Evolutionary conservation across 441 rosid genomes (phyloP).

Genomic region (Brassica hybrid): DNA sequence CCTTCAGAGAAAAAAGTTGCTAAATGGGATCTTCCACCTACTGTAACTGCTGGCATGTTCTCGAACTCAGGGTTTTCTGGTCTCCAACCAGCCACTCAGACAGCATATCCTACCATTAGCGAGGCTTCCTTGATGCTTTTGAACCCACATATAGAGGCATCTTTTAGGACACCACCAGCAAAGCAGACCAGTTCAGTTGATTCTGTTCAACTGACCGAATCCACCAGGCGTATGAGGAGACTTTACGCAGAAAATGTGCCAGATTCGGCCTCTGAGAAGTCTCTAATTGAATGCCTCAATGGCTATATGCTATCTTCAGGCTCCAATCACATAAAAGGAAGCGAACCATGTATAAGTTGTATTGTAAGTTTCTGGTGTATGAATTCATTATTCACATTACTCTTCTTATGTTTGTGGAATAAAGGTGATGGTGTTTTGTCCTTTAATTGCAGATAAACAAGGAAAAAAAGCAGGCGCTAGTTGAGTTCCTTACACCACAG

Average conservation of each 20-base stretch:
- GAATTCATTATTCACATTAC: slow-evolving; percentile 29
- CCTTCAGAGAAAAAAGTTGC: slow-evolving; percentile 80
- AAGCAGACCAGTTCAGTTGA: slow-evolving; percentile 55
- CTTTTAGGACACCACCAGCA: slow-evolving; percentile 44
- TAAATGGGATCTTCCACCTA: slow-evolving; percentile 80
- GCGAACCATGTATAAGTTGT: slow-evolving; percentile 88
- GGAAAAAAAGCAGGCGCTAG: slow-evolving; percentile 83
- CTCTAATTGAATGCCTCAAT: slow-evolving; percentile 69
- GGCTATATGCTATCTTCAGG: slow-evolving; percentile 72
- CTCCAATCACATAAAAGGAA: slow-evolving; percentile 64
- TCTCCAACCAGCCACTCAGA: slow-evolving; percentile 50
- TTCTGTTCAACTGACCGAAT: slow-evolving; percentile 84
- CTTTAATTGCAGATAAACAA: slow-evolving; percentile 67
- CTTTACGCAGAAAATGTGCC: slow-evolving; percentile 89
- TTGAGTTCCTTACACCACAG: slow-evolving; percentile 93
- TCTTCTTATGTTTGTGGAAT: slow-evolving; percentile 34
- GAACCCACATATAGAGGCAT: slow-evolving; percentile 52
- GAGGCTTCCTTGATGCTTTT: slow-evolving; percentile 50
- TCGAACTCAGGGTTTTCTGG: slow-evolving; percentile 51
- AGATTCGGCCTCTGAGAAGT: slow-evolving; percentile 77
- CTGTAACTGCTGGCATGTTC: slow-evolving; percentile 42
- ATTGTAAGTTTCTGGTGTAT: slow-evolving; percentile 63
- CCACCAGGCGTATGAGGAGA: slow-evolving; percentile 84
- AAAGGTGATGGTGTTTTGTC: slow-evolving; percentile 22
- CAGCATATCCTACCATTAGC: slow-evolving; percentile 45